phyloP scores from a whole-genome alignment of 2,329 filamentous ascomycete species.

The Phialophora chinensis region DNA sequence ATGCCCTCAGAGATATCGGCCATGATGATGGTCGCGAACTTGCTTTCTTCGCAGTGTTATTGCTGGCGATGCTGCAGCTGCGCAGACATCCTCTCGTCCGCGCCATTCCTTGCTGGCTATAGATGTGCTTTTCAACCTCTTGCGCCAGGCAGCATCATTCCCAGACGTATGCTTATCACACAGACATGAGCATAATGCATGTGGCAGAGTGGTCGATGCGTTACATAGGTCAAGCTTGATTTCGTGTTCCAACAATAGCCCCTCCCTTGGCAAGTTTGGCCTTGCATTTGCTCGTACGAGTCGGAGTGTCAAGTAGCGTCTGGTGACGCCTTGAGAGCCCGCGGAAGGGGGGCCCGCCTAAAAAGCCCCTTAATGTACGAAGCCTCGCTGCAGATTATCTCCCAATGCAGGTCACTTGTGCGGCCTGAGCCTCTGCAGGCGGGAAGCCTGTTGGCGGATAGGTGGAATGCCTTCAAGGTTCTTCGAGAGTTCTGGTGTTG shows the following conservation, averaged over 20 bases:
- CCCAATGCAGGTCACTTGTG: background rate
- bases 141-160: slow-evolving; percentile 1
- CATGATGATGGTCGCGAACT: slow-evolving; percentile 1
- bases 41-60: background rate
- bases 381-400: background rate
- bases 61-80: background rate
- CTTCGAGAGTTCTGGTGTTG: background rate
- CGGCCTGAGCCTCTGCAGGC: background rate
- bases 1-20: background rate
- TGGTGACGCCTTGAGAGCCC: background rate
- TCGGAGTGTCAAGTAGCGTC: background rate
- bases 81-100: slow-evolving; percentile 1
- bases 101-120: slow-evolving; percentile 2
- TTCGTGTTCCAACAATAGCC: slow-evolving; percentile 5
- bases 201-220: background rate
- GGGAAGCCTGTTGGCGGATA: background rate
- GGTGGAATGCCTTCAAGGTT: background rate
- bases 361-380: background rate
- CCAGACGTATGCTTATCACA: background rate
- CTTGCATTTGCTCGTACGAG: background rate
- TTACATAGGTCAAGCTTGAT: background rate
- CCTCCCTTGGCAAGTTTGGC: slow-evolving; percentile 6
- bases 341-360: background rate
- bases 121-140: slow-evolving; percentile 4
- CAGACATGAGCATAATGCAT: background rate